phyloP scores from a whole-genome alignment of 2,329 filamentous ascomycete species.

The Thielaviopsis ethacetica region DNA sequence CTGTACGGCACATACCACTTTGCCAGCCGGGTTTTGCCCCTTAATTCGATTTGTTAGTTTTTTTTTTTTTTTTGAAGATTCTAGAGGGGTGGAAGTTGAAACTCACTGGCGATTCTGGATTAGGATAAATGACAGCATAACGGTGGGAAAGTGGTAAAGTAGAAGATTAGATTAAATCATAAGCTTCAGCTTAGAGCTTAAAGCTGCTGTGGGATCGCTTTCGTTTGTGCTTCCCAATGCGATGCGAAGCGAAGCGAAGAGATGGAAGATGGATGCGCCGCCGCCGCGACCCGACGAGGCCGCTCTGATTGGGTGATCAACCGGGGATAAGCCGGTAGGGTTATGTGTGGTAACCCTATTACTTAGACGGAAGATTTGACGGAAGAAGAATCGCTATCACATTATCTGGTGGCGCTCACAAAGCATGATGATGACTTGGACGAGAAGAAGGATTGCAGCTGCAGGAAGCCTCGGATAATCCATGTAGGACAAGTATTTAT shows the following conservation, averaged over 20 bases:
- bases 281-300: too few relatives aligned
- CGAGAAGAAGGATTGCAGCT: too few relatives aligned
- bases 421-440: too few relatives aligned
- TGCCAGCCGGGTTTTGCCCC: conserved; percentile 93
- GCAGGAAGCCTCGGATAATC: too few relatives aligned
- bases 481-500: too few relatives aligned
- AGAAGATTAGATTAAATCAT: too few relatives aligned
- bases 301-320: not conserved
- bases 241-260: too few relatives aligned
- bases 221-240: not conserved
- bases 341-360: not conserved
- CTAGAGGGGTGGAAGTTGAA: not conserved
- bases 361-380: not conserved
- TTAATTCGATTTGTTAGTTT: conserved; percentile 20
- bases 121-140: conserved; percentile 62
- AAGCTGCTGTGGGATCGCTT: not conserved
- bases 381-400: too few relatives aligned
- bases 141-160: not conserved
- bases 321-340: not conserved
- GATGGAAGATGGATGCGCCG: not conserved
- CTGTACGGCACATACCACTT: conserved; percentile 99
- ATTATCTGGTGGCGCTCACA: too few relatives aligned
- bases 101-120: conserved; percentile 67
- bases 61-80: too few relatives aligned
- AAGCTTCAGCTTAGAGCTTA: too few relatives aligned